A percentile compares a stretch with the other conserved stretches of the same genome.
Evolutionary conservation across 2,329 filamentous ascomycete genomes (phyloP).

Genomic region (Exophiala bonariae): DNA sequence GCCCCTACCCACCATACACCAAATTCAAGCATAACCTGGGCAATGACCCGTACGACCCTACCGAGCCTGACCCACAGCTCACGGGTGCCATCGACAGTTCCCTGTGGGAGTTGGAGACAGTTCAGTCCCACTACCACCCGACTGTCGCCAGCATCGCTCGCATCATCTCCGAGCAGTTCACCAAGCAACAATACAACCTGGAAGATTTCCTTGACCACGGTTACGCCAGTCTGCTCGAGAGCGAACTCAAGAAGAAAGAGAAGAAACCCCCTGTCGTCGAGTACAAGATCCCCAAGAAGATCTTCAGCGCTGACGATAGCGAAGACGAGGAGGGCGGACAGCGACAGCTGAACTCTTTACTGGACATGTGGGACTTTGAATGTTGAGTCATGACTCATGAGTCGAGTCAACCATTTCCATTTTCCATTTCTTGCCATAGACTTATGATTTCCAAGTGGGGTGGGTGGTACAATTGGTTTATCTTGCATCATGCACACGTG

Average conservation of each 20-base stretch:
- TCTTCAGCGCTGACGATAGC: conserved; percentile 53
- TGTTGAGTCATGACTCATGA: not conserved
- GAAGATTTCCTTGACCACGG: conserved; percentile 97
- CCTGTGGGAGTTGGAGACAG: conserved; percentile 89
- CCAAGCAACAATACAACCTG: conserved; percentile 90
- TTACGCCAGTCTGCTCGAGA: conserved; percentile 74
- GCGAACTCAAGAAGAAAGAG: conserved; percentile 70
- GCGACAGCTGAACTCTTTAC: conserved; percentile 5
- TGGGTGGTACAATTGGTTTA: too few species aligned
- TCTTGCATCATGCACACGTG: too few species aligned
- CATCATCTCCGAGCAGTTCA: conserved; percentile 95
- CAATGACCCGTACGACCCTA: conserved; percentile 73
- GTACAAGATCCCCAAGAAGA: conserved; percentile 86
- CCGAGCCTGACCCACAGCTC: conserved; percentile 78
- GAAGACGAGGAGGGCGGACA: conserved; percentile 6
- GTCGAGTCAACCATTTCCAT: too few species aligned
- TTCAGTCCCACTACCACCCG: conserved; percentile 93
- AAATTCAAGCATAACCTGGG: conserved; percentile 61
- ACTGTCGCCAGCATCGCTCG: conserved; percentile 93
- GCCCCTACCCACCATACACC: conserved; percentile 59
- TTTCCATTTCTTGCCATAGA: too few species aligned
- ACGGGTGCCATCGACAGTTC: conserved; percentile 88
- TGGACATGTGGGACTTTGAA: conserved; percentile 20
- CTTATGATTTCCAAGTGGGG: too few species aligned
- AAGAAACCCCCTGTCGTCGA: conserved; percentile 90